Base-by-base conservation (phyloP, 768 basidiomycete species). In the Trametes meyenii region DNA sequence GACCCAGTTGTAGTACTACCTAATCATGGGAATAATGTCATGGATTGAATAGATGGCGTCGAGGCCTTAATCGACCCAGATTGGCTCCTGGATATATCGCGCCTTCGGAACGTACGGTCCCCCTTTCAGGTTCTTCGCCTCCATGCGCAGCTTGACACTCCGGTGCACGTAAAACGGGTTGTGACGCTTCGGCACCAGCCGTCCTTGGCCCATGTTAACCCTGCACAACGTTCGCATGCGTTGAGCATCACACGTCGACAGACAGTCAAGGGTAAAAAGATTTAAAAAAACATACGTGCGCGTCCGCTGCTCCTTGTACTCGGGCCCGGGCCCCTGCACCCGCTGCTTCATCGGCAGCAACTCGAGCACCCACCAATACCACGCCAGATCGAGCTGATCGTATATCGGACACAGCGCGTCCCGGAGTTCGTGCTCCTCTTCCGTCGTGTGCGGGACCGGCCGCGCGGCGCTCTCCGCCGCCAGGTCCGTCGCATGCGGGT, bases 361-460 rank as follows among this genome's bases (percentile, higher is more conserved):
- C 71, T 92, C 89, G 26, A 92, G 72, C 17, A 86, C 62, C 89
- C 90, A 91, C 90, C 89, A 91, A 0, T 50, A 52, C 49, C 64
- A 74, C 21, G 72, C 61, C 2, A 77, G 65, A 14, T 71, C 62
- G 26, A 91, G 78, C 74, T 88, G 81, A 71, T 91, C 89, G 58
- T 84, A 83, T 3, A 78, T 69, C 0, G 74, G 76, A 54, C 76
- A 76, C n/a, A 87, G 56, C 5, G 84, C 83, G 65, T 91, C 90
- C 3, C 71, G 69, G 29, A 88, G 61, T 26, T 91, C 89, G 62
- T 89, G 86, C 16, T 82, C 79, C 66, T 88, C 88, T 67, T 90
- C 75, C 60, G 43, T 71, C 66, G 64, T 50, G 56, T 16, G 23
- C 50, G 67, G 45, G 39, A 62, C 50, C 12, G 58, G 59, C 58